phyloP scores from a whole-genome alignment of 1,139 yeast genomes.

The Suhomyces choctaworum region DNA sequence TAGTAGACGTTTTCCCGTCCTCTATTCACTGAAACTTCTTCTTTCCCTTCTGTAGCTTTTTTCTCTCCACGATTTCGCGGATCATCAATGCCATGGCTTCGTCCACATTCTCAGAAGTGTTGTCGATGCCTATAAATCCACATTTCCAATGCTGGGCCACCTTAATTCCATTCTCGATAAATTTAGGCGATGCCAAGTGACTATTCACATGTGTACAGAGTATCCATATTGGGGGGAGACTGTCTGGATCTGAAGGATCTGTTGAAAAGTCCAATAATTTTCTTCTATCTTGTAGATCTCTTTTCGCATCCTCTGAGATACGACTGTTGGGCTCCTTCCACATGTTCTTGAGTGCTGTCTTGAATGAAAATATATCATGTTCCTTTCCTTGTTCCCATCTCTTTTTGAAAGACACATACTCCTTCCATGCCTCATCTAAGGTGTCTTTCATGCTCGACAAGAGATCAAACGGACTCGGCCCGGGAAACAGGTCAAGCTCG shows the following conservation, averaged over 20 bases:
- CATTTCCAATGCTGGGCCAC: constrained; percentile 63
- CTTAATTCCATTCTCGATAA: constrained; percentile 55
- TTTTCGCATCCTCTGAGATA: constrained; percentile 19
- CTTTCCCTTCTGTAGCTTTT: constrained; percentile 22
- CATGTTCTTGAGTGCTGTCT: constrained; percentile 55
- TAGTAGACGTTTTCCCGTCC: no score
- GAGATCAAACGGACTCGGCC: constrained; percentile 43
- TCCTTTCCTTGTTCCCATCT: constrained; percentile 66
- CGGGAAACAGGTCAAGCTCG: constrained; percentile 11
- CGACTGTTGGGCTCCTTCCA: constrained; percentile 46
- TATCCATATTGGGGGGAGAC: constrained; percentile 68
- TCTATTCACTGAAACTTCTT: constrained; percentile 7
- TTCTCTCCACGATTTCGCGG: constrained; percentile 56
- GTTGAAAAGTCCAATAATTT: constrained; percentile 23
- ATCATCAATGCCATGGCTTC: constrained; percentile 55
- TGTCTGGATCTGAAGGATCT: constrained; percentile 49
- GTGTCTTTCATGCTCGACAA: constrained; percentile 53
- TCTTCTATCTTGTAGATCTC: constrained; percentile 19
- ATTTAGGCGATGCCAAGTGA: constrained; percentile 55
- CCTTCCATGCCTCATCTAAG: constrained; percentile 72
- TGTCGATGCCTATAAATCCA: constrained; percentile 61
- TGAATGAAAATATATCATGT: constrained; percentile 61
- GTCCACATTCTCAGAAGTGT: constrained; percentile 51
- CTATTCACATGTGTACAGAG: constrained; percentile 62
- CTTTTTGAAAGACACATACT: constrained; percentile 53